Evolutionary conservation across 2,329 filamentous ascomycete genomes (phyloP), one percentile per base, ranked within the genome.

Genomic region (Penicillium olsonii): DNA sequence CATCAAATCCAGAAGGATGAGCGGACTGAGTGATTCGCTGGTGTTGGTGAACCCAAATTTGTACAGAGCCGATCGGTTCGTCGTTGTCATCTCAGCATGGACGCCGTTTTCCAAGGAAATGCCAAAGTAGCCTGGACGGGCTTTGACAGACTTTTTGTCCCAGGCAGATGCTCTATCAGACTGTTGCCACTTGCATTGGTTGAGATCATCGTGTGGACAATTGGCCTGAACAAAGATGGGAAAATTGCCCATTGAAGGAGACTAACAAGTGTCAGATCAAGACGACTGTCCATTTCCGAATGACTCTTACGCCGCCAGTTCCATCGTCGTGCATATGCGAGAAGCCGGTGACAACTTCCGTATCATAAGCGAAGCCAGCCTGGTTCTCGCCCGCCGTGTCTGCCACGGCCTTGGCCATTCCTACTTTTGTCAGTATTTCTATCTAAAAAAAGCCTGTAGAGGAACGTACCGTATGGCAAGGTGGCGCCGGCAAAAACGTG

Each of bases 161-260:
- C 84, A 84, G 2, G 60, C 42, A 40, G 72, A 54, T 61, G 76
- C 55, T 70, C 83, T 76, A 34, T 78, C 73, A 17, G 65, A 69
- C 57, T 82, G 82, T 10, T 80, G 78, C 60, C 82, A 89, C 11
- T 72, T 74, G 65, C 87, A 89, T 7, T 74, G 73, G 59, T 88
- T 75, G 45, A 90, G 68, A 33, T 84, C 78, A 52, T 87, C 81
- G 12, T 73, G 77, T 0, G 79, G 75, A 55, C 87, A 90, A 34
- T 75, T 74, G 4, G 79, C 71, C 53, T 88, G 85, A 0, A 86
- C 78, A 55, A 90, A 90, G 1, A 90, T 72, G 0, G 87, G 84
- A 45, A 90, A 90, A 62, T 88, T 89, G 12, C 87, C 87, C 14
- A 90, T 70, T 4, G 84, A 88, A 0, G 86, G 82, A 1, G 70